Evolutionary conservation across 2,329 filamentous ascomycete species (phyloP).

Genomic region (Trichoderma sp.): DNA sequence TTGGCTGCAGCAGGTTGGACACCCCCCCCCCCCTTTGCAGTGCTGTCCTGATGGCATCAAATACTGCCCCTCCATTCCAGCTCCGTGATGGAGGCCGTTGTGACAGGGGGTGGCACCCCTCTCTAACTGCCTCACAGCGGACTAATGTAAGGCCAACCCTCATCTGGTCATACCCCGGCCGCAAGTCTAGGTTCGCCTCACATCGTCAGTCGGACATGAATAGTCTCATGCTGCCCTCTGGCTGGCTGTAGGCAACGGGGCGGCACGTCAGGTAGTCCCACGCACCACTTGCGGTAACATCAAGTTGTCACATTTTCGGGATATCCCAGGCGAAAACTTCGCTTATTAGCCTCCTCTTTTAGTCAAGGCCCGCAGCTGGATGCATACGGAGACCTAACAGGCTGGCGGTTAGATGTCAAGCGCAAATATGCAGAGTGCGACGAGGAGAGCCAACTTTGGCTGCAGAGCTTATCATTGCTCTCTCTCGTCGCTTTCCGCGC

Average conservation of each 20-base stretch:
- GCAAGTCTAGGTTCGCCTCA: conserved; percentile 35
- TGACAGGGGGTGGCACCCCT: conserved; percentile 31
- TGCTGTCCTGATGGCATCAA: conserved; percentile 5
- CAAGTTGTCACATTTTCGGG: conserved; percentile 31
- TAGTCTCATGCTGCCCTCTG: conserved; percentile 10
- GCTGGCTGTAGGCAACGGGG: conserved; percentile 10
- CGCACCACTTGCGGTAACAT: conserved; percentile 7
- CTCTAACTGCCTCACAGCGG: conserved; percentile 29
- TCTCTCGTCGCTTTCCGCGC: conserved; percentile 4
- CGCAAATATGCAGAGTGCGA: conserved; percentile 14
- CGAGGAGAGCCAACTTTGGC: conserved; percentile 19
- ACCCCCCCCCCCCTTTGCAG: conserved; percentile 9
- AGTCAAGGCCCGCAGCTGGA: conserved; percentile 17
- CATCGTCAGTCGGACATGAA: conserved; percentile 32
- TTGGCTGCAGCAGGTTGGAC: conserved; percentile 17
- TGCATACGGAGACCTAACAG: conserved; percentile 7
- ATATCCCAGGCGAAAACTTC: conserved; percentile 19
- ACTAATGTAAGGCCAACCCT: conserved; percentile 39
- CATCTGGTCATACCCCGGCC: conserved; percentile 35
- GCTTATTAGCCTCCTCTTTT: conserved; percentile 13
- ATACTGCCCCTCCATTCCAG: conserved; percentile 14
- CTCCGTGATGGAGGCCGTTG: conserved; percentile 24
- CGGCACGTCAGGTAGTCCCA: conserved; percentile 5
- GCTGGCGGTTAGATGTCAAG: conserved; percentile 9
- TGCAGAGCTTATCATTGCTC: conserved; percentile 20